Evolutionary conservation across 2,329 filamentous ascomycete species (phyloP).

Genomic region (Balansia obtecta): DNA sequence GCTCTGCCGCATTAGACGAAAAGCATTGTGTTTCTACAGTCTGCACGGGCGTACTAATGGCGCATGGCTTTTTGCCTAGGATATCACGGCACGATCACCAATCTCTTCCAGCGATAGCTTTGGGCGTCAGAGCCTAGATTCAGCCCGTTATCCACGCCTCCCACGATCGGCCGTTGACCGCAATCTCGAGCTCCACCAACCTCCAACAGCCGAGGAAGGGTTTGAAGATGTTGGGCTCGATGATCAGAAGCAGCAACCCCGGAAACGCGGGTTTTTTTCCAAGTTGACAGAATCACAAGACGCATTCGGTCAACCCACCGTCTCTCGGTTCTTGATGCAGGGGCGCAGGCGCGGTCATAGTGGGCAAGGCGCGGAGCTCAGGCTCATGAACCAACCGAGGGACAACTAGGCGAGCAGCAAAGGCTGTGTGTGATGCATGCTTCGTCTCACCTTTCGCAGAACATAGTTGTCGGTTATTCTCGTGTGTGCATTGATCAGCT

Average conservation of each 20-base stretch:
- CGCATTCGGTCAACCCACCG: constrained; percentile 24
- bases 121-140: constrained; percentile 73
- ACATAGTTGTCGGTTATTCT: not conserved
- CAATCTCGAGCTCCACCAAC: constrained; percentile 45
- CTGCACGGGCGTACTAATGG: not conserved
- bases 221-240: constrained; percentile 92
- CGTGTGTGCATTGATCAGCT: not conserved
- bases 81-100: constrained; percentile 81
- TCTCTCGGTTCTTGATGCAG: constrained; percentile 52
- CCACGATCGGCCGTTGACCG: constrained; percentile 49
- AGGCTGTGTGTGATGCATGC: not conserved
- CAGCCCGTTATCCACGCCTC: constrained; percentile 49
- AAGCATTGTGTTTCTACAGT: not conserved
- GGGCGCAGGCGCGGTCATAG: constrained; percentile 56
- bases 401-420: constrained; percentile 9
- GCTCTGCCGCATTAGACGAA: not conserved
- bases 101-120: constrained; percentile 45
- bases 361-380: constrained; percentile 59
- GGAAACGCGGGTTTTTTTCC: constrained; percentile 62
- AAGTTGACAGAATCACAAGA: constrained; percentile 52
- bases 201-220: constrained; percentile 59
- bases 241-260: constrained; percentile 42
- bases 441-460: not conserved
- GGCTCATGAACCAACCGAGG: constrained; percentile 40
- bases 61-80: constrained; percentile 37